phyloP scores from a whole-genome alignment of 306 rosid species.

The Abrus pulchellus region DNA sequence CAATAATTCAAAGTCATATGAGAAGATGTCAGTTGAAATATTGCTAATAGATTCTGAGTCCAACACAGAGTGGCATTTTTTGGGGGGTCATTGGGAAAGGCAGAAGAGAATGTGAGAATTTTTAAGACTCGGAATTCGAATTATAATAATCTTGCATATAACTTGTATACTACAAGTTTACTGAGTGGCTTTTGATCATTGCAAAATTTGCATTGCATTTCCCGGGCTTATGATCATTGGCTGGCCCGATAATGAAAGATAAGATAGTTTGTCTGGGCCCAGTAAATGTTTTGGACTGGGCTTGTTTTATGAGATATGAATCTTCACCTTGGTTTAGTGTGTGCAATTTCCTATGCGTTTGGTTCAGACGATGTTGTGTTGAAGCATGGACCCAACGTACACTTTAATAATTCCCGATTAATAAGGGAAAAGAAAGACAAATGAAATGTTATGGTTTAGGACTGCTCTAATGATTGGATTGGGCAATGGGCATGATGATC shows the following conservation, averaged over 20 bases:
- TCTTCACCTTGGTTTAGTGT: too few relatives aligned
- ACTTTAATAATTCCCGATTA: background rate
- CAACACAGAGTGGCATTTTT: background rate
- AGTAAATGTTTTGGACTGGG: background rate
- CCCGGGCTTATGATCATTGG: background rate
- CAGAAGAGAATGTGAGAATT: too few relatives aligned
- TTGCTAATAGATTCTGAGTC: background rate
- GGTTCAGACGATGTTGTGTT: too few relatives aligned
- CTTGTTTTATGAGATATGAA: background rate
- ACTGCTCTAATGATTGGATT: too few relatives aligned
- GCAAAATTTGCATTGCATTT: background rate
- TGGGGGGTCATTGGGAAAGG: too few relatives aligned
- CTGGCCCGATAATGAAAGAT: background rate
- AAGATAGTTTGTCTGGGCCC: background rate
- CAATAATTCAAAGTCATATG: background rate
- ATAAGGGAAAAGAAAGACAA: background rate
- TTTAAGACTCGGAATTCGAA: too few relatives aligned
- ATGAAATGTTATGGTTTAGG: background rate
- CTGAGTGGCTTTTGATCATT: background rate
- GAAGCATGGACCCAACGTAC: too few relatives aligned
- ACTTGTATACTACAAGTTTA: too few relatives aligned
- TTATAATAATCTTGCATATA: too few relatives aligned
- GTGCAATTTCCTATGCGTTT: too few relatives aligned
- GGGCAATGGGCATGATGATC: background rate
- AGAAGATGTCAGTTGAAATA: too few relatives aligned